Evolutionary conservation across 176 grass and related monocot genomes (phyloP), one percentile per base, ranked within the genome.

Genomic region (Puccinellia tenuiflora): DNA sequence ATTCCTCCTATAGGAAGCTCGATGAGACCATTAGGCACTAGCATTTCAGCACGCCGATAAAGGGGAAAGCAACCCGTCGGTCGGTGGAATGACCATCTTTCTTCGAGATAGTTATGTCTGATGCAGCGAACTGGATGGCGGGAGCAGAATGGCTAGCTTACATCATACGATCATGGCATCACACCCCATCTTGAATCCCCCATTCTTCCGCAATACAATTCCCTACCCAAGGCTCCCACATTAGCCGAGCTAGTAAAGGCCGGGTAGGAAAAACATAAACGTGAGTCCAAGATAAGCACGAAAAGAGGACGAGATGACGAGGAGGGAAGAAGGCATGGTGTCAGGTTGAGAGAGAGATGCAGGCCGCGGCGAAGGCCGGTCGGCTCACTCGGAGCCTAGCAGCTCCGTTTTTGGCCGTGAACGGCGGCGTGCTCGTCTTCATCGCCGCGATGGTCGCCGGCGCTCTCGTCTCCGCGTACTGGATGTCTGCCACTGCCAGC

Each of bases 401-500:
- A 1, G 63, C 29, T 17, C 43, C 54, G 33, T 90, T 65, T 11
- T 62, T 75, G 22, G 68, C 47, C 13, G 52, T 76, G 13, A 84
- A 63, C 57, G 60, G 68, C n/a, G 82, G 79, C 35, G 73, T 90
- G 34, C 35, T 76, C 48, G 24, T 83, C 78, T 85, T 90, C 88
- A 75, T 88, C 68, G 57, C 59, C 17, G 73, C 73, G 4, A 43
- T 84, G 13, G 61, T 93, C 66, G 51, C 86, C 21, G 88, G 88
- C 79, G 91, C 88, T 63, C 18, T 90, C 39, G 57, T 83, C 50
- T 85, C 71, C n/a, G 76, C 39, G 37, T 64, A 11, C 71, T 93
- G 85, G 88, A 77, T 90, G 54, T 90, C 77, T 3, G 42, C 73
- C 38, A 54, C 77, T 3, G 42, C 73, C 38, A 54, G 78, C 3